Evolutionary conservation across 2,329 filamentous ascomycete genomes (phyloP).

Genomic region (Fusarium sp.): DNA sequence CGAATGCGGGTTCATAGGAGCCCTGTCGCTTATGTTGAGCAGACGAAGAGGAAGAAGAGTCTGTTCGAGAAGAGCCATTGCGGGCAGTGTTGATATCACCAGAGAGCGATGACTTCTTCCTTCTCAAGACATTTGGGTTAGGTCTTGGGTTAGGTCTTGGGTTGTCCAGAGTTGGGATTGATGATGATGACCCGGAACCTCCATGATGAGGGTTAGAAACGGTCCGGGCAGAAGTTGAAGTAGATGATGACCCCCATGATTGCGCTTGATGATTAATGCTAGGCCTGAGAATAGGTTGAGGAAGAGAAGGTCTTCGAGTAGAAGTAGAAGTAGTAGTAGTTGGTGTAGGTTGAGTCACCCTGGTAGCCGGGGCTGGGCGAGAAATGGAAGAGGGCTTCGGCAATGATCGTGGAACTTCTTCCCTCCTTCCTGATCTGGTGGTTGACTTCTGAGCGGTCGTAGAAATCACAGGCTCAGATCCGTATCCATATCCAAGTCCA

Average conservation of each 20-base stretch:
- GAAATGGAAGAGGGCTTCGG: constrained; percentile 34
- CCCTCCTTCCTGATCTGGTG: constrained; percentile 38
- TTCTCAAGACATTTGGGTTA: constrained; percentile 58
- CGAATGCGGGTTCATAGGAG: constrained; percentile 50
- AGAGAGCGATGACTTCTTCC: constrained; percentile 62
- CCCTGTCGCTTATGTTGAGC: constrained; percentile 54
- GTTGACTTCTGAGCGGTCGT: constrained; percentile 41
- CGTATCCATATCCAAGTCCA: constrained; percentile 23
- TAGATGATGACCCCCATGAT: constrained; percentile 55
- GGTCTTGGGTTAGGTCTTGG: constrained; percentile 53
- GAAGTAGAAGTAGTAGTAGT: constrained; percentile 27
- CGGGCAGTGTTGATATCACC: constrained; percentile 51
- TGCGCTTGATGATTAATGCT: constrained; percentile 56
- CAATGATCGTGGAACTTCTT: constrained; percentile 31
- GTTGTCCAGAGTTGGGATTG: constrained; percentile 50
- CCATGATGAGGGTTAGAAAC: constrained; percentile 46
- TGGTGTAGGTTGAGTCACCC: constrained; percentile 36
- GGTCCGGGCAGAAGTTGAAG: constrained; percentile 49
- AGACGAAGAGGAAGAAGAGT: constrained; percentile 60
- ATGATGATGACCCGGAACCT: constrained; percentile 50
- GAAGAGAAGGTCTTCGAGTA: constrained; percentile 41
- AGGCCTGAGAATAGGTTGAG: constrained; percentile 39
- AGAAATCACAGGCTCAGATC: constrained; percentile 35
- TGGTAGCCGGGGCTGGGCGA: constrained; percentile 33
- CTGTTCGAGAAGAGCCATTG: constrained; percentile 53